Evolutionary conservation across 2,329 filamentous ascomycete genomes (phyloP), one percentile per base, ranked within the genome.

Genomic region (Claviceps digitariae): DNA sequence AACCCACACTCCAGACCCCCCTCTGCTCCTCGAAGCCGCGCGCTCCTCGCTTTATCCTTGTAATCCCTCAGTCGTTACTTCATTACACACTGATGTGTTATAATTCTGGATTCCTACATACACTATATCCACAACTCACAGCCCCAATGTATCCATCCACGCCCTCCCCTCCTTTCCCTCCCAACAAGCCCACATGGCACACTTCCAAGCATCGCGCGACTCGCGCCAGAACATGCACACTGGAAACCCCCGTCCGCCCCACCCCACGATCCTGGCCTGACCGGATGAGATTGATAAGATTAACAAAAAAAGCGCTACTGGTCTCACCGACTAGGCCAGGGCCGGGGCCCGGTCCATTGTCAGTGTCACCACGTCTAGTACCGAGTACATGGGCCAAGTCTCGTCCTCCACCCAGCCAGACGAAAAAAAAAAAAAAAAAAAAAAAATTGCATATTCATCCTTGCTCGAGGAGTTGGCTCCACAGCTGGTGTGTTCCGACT

Each of bases 231-330:
- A 15, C 13, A 8, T 41, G 17, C 15, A 41, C n/a, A n/a, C n/a
- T 7, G 6, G 5, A 25, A 13, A 17, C 12, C 13, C 43, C 12
- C 17, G 23, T 17, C 7, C 21, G 13, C 43, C 43, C 43, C 23
- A 25, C 41, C 41, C 9, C 21, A 3, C 5, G 12, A 45, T 45
- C 23, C 43, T 38, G 15, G 15, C 41, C 12, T 8, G 12, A 21
- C 34, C 8, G 48, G 48, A 51, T 51, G 27, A 51, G 50, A 51
- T 51, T 51, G 50, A 51, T 51, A 51, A 51, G 50, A 51, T 51
- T 20, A 51, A 5, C 27, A 47, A 31, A 27, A 27, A 31, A 3
- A 10, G 17, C 12, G 23, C 15, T 2, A 15, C 20, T 21, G 20
- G 41, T 23, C 21, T 44, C 43, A 27, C 43, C 43, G 43, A 38